Base-by-base conservation (phyloP, 1,284 basidiomycete species). In the Puccinia polysora region DNA sequence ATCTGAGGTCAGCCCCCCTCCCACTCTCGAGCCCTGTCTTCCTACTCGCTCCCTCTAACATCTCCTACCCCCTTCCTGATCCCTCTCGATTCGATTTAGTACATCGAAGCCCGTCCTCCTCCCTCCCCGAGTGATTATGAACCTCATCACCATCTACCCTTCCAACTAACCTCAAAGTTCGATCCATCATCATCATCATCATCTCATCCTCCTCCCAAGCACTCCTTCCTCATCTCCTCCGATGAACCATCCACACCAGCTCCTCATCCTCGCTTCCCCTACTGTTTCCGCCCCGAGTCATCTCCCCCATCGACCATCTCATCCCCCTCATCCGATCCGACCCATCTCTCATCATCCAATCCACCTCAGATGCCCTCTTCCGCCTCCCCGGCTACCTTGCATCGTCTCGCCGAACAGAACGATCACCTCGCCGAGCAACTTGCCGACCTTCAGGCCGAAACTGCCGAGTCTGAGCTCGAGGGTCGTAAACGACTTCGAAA, bases 381-480 rank as follows among this genome's bases (percentile, higher is more conserved):
- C 1, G 67, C 74, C 1, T 73, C 78, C 0, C 85, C 85, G 0
- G 80, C 83, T n/a, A 88, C 90, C 71, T 83, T 91, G 30, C 84
- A 85, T 2, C 81, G 83, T 6, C 84, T 92, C 30, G 84, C 86
- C 0, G 88, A 90, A 76, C 88, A 91, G 80, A 92, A 92, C 77
- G 86, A 87, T 0, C 87, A 90, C 73, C 85, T 92, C 18, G 81
- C 89, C 5, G 80, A 84, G 25, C 88, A 89, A 75, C 82, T 92
- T 5, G 86, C 89, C 77, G 84, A 84, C 73, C 83, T 92, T 25
- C 88, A 91, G 77, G 79, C 83, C 0, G 89, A 91, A 75, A 85
- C 89, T 4, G 80, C 81, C 8, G 83, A 83, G 52, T 83, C 86
- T 2, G 89, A 91, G 75, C 83, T 85, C 47, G 82, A 83, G 1